These are phyloP conservation scores for Amanita polypyramis DNA, from an alignment of 768 basidiomycete genomes.

Conservation along the genomic window DNA sequence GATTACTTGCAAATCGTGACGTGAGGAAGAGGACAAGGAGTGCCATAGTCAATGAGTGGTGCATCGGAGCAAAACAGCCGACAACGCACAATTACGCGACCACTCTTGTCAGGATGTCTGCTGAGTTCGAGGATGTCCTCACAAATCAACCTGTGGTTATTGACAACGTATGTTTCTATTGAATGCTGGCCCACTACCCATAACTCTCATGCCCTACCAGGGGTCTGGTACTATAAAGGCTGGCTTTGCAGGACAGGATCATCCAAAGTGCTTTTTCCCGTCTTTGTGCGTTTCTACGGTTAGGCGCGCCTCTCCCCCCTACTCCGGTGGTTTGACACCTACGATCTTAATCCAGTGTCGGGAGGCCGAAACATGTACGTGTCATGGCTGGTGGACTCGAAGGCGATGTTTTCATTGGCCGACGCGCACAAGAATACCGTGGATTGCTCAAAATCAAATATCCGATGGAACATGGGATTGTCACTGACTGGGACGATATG, in stretches of 20 bases:
- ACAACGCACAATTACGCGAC: slow-evolving; percentile 11
- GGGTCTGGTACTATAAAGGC: slow-evolving; percentile 99
- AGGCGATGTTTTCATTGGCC: slow-evolving; percentile 93
- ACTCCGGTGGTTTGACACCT: slow-evolving; percentile 16
- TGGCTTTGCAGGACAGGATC: slow-evolving; percentile 97
- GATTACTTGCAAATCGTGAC: slow-evolving; percentile 16
- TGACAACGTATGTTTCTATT: slow-evolving; percentile 69
- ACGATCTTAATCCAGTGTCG: slow-evolving; percentile 49
- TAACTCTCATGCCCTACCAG: slow-evolving; percentile 32
- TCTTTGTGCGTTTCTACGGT: slow-evolving; percentile 74
- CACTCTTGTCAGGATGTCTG: slow-evolving; percentile 41
- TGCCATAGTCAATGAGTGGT: slow-evolving; percentile 8
- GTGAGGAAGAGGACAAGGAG: slow-evolving; percentile 13
- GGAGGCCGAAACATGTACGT: slow-evolving; percentile 93
- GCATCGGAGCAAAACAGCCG: slow-evolving; percentile 13
- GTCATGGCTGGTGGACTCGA: slow-evolving; percentile 98
- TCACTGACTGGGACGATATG: slow-evolving; percentile 99
- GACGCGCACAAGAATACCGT: slow-evolving; percentile 90
- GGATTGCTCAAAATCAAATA: slow-evolving; percentile 97
- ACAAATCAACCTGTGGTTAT: slow-evolving; percentile 99
- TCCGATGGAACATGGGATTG: slow-evolving; percentile 98
- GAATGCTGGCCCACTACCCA: slow-evolving; percentile 8
- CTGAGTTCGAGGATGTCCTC: slow-evolving; percentile 86
- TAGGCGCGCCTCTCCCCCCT: slow-evolving; percentile 17
- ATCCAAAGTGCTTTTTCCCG: slow-evolving; percentile 98